phyloP scores from a whole-genome alignment of 2,329 filamentous ascomycete species.

The Colletotrichum paranaense region DNA sequence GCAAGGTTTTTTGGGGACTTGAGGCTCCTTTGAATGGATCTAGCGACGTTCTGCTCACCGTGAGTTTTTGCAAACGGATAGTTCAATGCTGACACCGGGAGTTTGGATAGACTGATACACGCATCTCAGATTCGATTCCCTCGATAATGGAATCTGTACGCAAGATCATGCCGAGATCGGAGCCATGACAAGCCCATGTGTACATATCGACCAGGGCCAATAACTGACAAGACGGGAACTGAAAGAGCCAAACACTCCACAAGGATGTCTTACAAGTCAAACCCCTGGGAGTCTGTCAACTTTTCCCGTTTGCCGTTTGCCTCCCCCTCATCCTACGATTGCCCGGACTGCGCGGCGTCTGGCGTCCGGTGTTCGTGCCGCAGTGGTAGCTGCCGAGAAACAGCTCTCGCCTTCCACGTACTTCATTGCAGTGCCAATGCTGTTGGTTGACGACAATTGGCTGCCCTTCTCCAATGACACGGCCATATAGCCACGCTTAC shows the following conservation, averaged over 20 bases:
- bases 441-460: slow-evolving; percentile 3
- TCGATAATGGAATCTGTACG: not conserved
- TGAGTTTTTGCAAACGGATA: not conserved
- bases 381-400: not conserved
- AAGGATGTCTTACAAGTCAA: not conserved
- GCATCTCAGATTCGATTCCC: not conserved
- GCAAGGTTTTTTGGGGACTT: slow-evolving; percentile 5
- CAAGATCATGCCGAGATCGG: not conserved
- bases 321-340: not conserved
- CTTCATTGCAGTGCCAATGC: not conserved
- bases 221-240: not conserved
- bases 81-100: not conserved
- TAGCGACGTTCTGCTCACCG: not conserved
- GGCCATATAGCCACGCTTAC: slow-evolving; percentile 2
- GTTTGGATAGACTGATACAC: slow-evolving; percentile 1
- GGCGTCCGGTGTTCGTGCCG: slow-evolving; percentile 6
- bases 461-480: not conserved
- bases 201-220: not conserved
- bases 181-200: not conserved
- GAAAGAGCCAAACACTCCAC: not conserved
- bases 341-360: not conserved
- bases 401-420: not conserved
- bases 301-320: not conserved
- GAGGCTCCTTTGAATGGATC: not conserved
- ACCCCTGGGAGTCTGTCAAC: not conserved